A percentile compares a stretch with the other conserved stretches of the same genome.
These are phyloP conservation scores for Blastosporella zonata DNA, from an alignment of 1,284 basidiomycete genomes.

Conservation along the genomic window DNA sequence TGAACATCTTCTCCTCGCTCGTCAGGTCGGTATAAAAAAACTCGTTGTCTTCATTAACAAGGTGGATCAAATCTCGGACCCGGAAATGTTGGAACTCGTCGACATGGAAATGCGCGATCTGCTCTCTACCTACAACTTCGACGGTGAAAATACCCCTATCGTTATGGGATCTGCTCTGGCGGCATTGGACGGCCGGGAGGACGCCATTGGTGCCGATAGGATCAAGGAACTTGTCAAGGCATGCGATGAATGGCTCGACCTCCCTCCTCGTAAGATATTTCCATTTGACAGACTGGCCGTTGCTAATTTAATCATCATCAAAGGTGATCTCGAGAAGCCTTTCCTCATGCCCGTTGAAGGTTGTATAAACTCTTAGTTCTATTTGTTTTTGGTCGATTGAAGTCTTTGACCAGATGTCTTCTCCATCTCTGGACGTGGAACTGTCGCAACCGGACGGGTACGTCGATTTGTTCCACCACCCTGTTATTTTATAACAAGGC, in stretches of 20 bases:
- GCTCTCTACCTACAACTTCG: conserved; percentile 90
- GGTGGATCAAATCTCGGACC: conserved; percentile 94
- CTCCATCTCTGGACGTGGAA: conserved; percentile 98
- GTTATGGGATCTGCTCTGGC: conserved; percentile 96
- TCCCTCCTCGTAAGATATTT: conserved; percentile 77
- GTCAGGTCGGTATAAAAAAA: conserved; percentile 98
- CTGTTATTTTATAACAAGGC: conserved; percentile 2
- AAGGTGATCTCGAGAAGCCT: conserved; percentile 95
- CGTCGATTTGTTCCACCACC: conserved; percentile 28
- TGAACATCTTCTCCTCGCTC: conserved; percentile 95
- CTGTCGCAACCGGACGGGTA: conserved; percentile 93
- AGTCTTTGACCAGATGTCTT: conserved; percentile 72
- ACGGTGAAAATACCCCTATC: conserved; percentile 97
- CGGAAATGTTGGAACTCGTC: conserved; percentile 98
- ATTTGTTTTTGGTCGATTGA: background rate
- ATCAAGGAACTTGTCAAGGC: conserved; percentile 84
- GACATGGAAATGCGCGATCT: conserved; percentile 99
- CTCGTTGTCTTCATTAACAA: conserved; percentile 99
- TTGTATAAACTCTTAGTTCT: conserved; percentile 21
- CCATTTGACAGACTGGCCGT: background rate
- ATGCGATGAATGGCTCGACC: conserved; percentile 94
- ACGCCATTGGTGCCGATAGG: conserved; percentile 79
- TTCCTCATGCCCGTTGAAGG: conserved; percentile 96
- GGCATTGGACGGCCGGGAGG: conserved; percentile 84
- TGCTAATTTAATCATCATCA: conserved; percentile 8